Evolutionary conservation across 768 basidiomycete genomes (phyloP).

Genomic region (Stropharia rugosoannulata): DNA sequence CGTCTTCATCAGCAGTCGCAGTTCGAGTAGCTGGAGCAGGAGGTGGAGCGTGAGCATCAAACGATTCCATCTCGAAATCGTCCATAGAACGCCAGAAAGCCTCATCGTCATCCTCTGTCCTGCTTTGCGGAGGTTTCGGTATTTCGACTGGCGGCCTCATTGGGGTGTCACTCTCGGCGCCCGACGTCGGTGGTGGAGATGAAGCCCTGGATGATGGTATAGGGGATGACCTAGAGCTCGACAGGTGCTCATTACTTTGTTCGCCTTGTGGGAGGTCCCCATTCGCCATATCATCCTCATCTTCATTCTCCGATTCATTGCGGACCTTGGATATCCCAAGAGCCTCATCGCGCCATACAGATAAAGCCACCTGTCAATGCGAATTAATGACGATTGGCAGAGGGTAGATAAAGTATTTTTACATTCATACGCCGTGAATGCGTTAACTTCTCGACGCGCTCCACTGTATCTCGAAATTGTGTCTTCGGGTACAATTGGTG

Average conservation of each 20-base stretch:
- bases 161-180: conserved; percentile 11
- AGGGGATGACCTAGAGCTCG: conserved; percentile 18
- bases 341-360: conserved; percentile 78
- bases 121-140: conserved; percentile 3
- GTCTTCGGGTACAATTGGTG: conserved; percentile 91
- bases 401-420: conserved; percentile 21
- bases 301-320: conserved; percentile 17
- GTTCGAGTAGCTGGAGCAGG: conserved; percentile 18
- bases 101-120: conserved; percentile 46
- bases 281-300: conserved; percentile 15
- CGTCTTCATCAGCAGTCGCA: conserved; percentile 41
- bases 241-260: conserved; percentile 8
- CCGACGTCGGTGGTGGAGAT: conserved; percentile 18
- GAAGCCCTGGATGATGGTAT: conserved; percentile 20
- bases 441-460: conserved; percentile 85
- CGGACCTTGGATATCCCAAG: conserved; percentile 27
- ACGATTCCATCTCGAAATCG: conserved; percentile 38
- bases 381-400: conserved; percentile 1
- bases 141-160: conserved; percentile 6
- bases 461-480: conserved; percentile 83
- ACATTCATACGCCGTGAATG: conserved; percentile 87
- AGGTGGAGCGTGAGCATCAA: conserved; percentile 11
- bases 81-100: conserved; percentile 71
- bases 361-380: conserved; percentile 54
- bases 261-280: conserved; percentile 18